Base-by-base conservation (phyloP, 345 rosid species). In the Camelina hispida region DNA sequence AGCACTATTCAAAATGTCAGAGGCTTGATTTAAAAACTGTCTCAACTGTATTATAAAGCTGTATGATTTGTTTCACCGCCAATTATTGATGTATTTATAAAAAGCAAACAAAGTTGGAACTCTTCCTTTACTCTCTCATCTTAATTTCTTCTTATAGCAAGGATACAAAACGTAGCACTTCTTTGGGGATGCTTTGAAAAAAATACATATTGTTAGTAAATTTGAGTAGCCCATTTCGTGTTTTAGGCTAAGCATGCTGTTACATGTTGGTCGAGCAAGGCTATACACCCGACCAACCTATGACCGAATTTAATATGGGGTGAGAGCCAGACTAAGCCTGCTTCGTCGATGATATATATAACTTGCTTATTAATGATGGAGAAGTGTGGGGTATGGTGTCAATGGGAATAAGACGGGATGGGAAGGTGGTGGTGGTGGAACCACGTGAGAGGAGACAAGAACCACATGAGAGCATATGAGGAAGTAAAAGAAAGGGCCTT, bases 391-490 rank as follows among this genome's bases (percentile, higher is more conserved):
- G 70, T 52, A 69, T 43, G 7, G 25, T 69, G 58, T 44, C 44
- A 55, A 34, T 51, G 62, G 22, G 25, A 68, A 32, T 54, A 34
- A 46, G 52, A 62, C 6, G 42, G 58, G 66, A 62, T 65, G 66
- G 48, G 72, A 77, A 62, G 61, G 71, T 37, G 59, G 76, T 55
- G 60, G 71, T 37, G 59, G 76, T 56, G 71, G 56, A 69, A 62
- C 80, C 80, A 71, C 72, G 80, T 57, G 77, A 58, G 72, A 71
- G 67, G 73, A 59, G 81, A 78, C 77, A 71, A 66, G 35, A 66
- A 71, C 69, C 81, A 78, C 81, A 66, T 71, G 81, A 77, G 67
- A 20, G 56, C 74, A 75, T 60, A 75, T 77, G 73, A 50, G 62
- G 34, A 55, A 62, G 53, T 66, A 6, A 40, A 58, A 65, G 64